A percentile compares a stretch with the other conserved stretches of the same genome.
Conservation (phyloP, 768 basidiomycete species). For the Calvatia gigantea region DNA sequence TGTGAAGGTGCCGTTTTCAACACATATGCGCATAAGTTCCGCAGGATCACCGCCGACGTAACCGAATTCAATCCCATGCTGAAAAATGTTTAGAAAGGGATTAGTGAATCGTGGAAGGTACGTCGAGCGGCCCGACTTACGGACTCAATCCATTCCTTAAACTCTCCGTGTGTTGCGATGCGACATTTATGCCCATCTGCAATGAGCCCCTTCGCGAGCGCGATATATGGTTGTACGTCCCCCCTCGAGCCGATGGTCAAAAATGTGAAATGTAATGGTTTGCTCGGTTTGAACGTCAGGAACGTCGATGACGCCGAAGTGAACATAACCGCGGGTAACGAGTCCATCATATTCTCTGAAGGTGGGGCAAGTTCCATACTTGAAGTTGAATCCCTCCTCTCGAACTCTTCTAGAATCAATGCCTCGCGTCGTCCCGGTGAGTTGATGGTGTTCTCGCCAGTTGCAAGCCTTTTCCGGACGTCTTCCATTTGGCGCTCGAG, state of each 20-base stretch:
- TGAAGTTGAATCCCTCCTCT: slow-evolving; percentile 38
- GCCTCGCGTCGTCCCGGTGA: slow-evolving; percentile 65
- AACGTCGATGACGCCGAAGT: slow-evolving; percentile 95
- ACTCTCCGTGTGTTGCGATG: slow-evolving; percentile 96
- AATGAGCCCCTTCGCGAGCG: slow-evolving; percentile 87
- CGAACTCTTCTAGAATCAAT: slow-evolving; percentile 83
- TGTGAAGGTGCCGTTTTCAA: slow-evolving; percentile 97
- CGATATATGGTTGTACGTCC: slow-evolving; percentile 98
- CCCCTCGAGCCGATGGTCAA: slow-evolving; percentile 95
- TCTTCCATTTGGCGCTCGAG: slow-evolving; percentile 83
- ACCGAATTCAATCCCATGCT: slow-evolving; percentile 96
- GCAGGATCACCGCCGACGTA: slow-evolving; percentile 97
- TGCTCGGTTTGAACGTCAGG: slow-evolving; percentile 90
- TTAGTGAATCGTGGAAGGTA: slow-evolving; percentile 1
- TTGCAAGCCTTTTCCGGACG: slow-evolving; percentile 44
- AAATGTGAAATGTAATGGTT: slow-evolving; percentile 86
- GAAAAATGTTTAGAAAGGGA: background rate
- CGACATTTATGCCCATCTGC: slow-evolving; percentile 84
- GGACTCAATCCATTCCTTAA: slow-evolving; percentile 91
- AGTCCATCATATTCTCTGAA: slow-evolving; percentile 56
- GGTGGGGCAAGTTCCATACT: slow-evolving; percentile 42
- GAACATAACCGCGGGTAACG: slow-evolving; percentile 91
- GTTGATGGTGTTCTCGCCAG: slow-evolving; percentile 39
- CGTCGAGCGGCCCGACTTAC: slow-evolving; percentile 42
- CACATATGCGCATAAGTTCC: slow-evolving; percentile 95